Base-by-base conservation (phyloP, 192 early-diverging fungal species). In the Umbelopsis sp. region DNA sequence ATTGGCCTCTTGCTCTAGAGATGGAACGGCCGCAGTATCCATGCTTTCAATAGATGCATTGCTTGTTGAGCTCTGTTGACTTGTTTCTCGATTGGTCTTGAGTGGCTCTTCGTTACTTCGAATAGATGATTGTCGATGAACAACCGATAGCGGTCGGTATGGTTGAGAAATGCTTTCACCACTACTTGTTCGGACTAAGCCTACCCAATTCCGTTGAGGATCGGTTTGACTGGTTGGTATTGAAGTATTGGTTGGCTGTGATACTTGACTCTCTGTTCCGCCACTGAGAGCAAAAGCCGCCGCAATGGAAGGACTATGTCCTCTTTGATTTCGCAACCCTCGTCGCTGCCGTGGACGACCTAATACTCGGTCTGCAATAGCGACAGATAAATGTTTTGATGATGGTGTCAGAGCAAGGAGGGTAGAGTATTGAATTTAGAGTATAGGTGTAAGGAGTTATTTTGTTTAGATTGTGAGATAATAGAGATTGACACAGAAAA, bases 121-220 rank as follows among this genome's bases (percentile, higher is more conserved):
- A 20, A 62, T 62, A 62, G 56, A 62, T 5, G 56, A 62, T 32
- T 62, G 56, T 3, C 56, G 56, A 17, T 62, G 31, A 12, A 62
- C 31, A 3, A 62, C 31, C 4, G 56, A 62, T 34, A 62, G n/a
- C 1, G 56, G 11, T 31, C 31, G 26, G 14, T 62, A 62, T 31
- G 31, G 29, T 62, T 62, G 56, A 31, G 16, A 34, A 1, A 62
- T 17, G 20, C 31, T 62, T 22, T 62, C 56, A 2, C 56, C 56
- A 34, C 56, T 62, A 12, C 31, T 62, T 2, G 56, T n/a, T 31
- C 56, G 56, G 3, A n/a, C n/a, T 4, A 62, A 32, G 17, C 29
- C 12, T 34, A 34, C 56, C 16, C 56, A 32, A 14, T 1, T 62
- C 17, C 31, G 29, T 20, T 26, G 52, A 0, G 24, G 2, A 20